Evolutionary conservation across 495 filamentous ascomycete species (phyloP), one percentile per base, ranked within the genome.

Genomic region (Amniculicola lignicola): DNA sequence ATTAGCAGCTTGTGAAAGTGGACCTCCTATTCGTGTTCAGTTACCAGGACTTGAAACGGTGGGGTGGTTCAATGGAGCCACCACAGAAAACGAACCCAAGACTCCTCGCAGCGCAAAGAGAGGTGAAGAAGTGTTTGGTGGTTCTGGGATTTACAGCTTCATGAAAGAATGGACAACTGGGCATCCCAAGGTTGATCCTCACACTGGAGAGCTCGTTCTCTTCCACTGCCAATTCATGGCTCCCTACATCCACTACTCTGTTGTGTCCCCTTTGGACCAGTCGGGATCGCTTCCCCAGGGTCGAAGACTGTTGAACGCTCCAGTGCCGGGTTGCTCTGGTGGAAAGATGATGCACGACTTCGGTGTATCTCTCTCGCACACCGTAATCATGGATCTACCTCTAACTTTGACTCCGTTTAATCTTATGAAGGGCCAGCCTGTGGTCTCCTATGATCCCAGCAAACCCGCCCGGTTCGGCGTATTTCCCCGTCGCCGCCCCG

Each of bases 261-360:
- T 85, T 60, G 69, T 85, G 12, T 75, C 76, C 2, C 38, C 46
- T 2, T 35, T 57, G 7, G 7, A 33, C 7, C 10, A 6, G 7
- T 6, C 7, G 19, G 37, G 6, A 6, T 10, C 37, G 9, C 6
- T 18, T 6, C 9, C 9, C 11, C 11, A 9, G 19, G 37, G 16
- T 19, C 6, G 10, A 6, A 40, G 37, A 18, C 31, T 77, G 3
- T 51, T 81, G n/a, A 77, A 78, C 46, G 56, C 61, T 18, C 66
- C 74, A 1, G 70, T 86, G 0, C 75, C 80, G 2, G 82, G 84
- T 1, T 67, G 86, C 12, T 59, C 69, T n/a, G 76, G 74, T 9
- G 75, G 81, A 2, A 86, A 82, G 63, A 78, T 86, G 77, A 86
- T 87, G 82, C 84, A 86, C 59, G 82, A 86, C 57, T 86, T 85